phyloP scores from a whole-genome alignment of 23 red algal species.

The Gracilariopsis chorda region DNA sequence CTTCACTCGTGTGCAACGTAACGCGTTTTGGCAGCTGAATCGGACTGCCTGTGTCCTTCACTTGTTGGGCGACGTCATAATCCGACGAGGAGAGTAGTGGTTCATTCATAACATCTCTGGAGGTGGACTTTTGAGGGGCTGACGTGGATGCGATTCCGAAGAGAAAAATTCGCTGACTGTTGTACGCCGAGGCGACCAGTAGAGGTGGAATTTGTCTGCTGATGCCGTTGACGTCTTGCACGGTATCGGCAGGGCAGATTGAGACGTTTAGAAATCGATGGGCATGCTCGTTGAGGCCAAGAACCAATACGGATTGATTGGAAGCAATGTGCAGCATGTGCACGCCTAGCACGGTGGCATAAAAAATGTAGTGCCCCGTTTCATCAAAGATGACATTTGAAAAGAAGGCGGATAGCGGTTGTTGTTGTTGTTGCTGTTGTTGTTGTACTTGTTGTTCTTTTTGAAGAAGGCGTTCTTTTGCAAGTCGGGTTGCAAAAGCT shows the following conservation, averaged over 20 bases:
- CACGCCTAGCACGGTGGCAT: constrained; percentile 72
- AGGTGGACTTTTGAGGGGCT: neutral
- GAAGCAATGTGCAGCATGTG: constrained; percentile 56
- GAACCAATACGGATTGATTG: neutral
- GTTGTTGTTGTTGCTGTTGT: neutral
- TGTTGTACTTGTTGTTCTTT: neutral
- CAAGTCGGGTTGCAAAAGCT: constrained; percentile 20
- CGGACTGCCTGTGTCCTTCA: neutral
- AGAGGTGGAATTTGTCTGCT: neutral
- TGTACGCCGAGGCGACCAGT: constrained; percentile 13
- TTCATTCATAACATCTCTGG: neutral
- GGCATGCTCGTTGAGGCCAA: constrained; percentile 51
- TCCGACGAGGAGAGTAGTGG: neutral
- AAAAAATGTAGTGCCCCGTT: constrained; percentile 49
- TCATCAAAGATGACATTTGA: constrained; percentile 70
- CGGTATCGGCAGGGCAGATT: constrained; percentile 14
- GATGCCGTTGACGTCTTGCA: neutral
- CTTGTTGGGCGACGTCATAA: neutral
- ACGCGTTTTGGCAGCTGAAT: neutral
- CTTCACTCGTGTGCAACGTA: constrained; percentile 36
- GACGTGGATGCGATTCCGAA: neutral
- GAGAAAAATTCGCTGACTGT: constrained; percentile 43
- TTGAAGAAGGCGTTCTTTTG: neutral
- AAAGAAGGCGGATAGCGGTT: too few relatives aligned
- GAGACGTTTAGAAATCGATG: constrained; percentile 73